phyloP scores from a whole-genome alignment of 495 filamentous ascomycete species.

The Glonium stellatum region DNA sequence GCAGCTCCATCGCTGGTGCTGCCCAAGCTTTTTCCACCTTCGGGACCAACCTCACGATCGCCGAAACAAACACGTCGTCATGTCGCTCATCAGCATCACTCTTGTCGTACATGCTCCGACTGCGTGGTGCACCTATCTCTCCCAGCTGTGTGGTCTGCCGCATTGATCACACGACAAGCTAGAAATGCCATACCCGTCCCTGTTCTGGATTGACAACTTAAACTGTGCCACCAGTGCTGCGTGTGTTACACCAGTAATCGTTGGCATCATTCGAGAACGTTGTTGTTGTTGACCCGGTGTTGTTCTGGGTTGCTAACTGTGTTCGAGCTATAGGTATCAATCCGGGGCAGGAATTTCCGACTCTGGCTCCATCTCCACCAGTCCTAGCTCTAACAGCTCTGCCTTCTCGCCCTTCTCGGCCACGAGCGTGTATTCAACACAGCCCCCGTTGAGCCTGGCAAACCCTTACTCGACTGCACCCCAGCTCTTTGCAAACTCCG shows the following conservation, averaged over 20 bases:
- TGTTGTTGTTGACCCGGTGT: slow-evolving; percentile 13
- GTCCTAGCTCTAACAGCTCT: slow-evolving; percentile 34
- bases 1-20: slow-evolving; percentile 26
- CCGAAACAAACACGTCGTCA: slow-evolving; percentile 35
- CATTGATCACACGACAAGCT: slow-evolving; percentile 34
- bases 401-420: slow-evolving; percentile 26
- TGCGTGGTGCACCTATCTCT: slow-evolving; percentile 27
- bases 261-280: slow-evolving; percentile 21
- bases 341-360: slow-evolving; percentile 29
- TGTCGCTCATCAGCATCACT: slow-evolving; percentile 18
- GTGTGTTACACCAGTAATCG: slow-evolving; percentile 28
- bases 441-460: slow-evolving; percentile 13
- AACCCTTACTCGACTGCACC: slow-evolving; percentile 29
- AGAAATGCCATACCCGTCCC: slow-evolving; percentile 27
- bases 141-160: slow-evolving; percentile 27
- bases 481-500: slow-evolving; percentile 15
- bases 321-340: slow-evolving; percentile 29
- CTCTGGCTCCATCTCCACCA: slow-evolving; percentile 35
- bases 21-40: slow-evolving; percentile 22
- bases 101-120: slow-evolving; percentile 29
- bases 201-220: slow-evolving; percentile 27
- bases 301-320: slow-evolving; percentile 27
- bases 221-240: slow-evolving; percentile 27
- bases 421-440: slow-evolving; percentile 12
- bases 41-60: slow-evolving; percentile 5